phyloP scores from a whole-genome alignment of 2,329 filamentous ascomycete genomes.

The Ramularia endophylla region DNA sequence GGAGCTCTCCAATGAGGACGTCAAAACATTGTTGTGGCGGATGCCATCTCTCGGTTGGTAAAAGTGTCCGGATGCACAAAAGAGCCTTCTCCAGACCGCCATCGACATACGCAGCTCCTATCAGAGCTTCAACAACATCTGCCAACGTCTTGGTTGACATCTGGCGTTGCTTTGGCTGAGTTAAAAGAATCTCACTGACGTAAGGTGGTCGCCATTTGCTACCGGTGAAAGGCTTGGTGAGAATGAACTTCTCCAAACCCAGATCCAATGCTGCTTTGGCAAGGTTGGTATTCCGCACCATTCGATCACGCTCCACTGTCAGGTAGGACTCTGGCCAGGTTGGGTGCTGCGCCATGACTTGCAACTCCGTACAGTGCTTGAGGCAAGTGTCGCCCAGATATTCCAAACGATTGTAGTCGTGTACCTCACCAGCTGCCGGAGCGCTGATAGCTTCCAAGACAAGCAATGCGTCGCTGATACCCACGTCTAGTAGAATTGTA shows the following conservation, averaged over 20 bases:
- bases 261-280: conserved; percentile 56
- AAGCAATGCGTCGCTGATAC: conserved; percentile 52
- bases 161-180: conserved; percentile 27
- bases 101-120: conserved; percentile 67
- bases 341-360: conserved; percentile 55
- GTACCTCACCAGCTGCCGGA: conserved; percentile 52
- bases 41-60: conserved; percentile 46
- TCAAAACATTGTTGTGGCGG: conserved; percentile 9
- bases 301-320: conserved; percentile 58
- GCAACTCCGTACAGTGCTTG: conserved; percentile 65
- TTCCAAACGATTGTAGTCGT: conserved; percentile 77
- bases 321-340: conserved; percentile 73
- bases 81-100: conserved; percentile 61
- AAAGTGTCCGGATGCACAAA: conserved; percentile 59
- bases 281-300: conserved; percentile 69
- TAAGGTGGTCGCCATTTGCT: conserved; percentile 67
- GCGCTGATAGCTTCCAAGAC: conserved; percentile 66
- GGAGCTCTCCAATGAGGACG: conserved; percentile 37
- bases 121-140: conserved; percentile 79
- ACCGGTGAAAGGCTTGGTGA: conserved; percentile 61
- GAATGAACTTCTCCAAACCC: conserved; percentile 67
- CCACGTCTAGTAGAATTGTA: conserved; percentile 44
- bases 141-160: conserved; percentile 75
- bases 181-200: conserved; percentile 38
- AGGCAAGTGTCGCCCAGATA: conserved; percentile 81